Evolutionary conservation across 441 rosid species (phyloP).

Genomic region (Raphanus hybrid): DNA sequence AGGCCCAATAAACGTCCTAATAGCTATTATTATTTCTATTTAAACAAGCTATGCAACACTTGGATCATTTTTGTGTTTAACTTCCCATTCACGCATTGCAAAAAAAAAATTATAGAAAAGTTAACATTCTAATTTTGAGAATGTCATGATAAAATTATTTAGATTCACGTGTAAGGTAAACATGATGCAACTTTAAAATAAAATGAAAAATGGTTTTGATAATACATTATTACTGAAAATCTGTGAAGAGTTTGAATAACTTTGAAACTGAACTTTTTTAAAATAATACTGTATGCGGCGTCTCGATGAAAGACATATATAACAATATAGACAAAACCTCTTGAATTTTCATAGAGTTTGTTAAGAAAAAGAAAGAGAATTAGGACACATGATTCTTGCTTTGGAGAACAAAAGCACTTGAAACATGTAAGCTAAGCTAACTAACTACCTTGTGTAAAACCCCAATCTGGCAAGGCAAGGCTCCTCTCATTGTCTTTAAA

Average conservation of each 20-base stretch:
- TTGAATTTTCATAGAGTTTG: neutral
- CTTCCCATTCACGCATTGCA: neutral
- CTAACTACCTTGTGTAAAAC: conserved; percentile 34
- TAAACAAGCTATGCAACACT: neutral
- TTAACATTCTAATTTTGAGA: neutral
- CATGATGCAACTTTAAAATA: neutral
- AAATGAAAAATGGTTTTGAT: neutral
- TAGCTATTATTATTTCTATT: neutral
- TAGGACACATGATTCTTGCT: conserved; percentile 46
- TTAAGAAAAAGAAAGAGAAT: conserved; percentile 6
- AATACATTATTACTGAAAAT: neutral
- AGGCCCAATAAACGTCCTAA: neutral
- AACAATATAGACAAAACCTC: neutral
- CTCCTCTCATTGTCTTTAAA: conserved; percentile 38
- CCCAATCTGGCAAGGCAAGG: conserved; percentile 39
- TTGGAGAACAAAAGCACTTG: conserved; percentile 24
- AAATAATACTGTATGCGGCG: conserved; percentile 21
- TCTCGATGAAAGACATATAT: conserved; percentile 23
- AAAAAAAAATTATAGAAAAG: neutral
- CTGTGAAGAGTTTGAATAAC: neutral
- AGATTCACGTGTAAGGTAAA: neutral
- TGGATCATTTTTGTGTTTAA: neutral
- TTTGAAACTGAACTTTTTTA: neutral
- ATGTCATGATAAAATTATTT: neutral
- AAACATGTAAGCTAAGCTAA: conserved; percentile 44